Percentiles rank a stretch among this genome's conserved stretches.
phyloP scores from a whole-genome alignment of 345 rosid genomes.

The Gossypium raimondii region DNA sequence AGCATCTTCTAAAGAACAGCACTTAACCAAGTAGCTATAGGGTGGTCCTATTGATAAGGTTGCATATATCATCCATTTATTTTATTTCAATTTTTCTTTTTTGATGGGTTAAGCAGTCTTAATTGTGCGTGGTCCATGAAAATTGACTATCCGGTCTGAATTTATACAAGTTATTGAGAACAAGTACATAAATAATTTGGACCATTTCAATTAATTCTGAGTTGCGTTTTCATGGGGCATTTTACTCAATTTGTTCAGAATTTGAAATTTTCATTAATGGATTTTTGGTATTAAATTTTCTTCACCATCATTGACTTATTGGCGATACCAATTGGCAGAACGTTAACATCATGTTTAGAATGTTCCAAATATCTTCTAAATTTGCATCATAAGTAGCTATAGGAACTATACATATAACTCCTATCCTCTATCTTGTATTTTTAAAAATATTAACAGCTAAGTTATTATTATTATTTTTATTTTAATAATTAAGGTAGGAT shows the following conservation, averaged over 20 bases:
- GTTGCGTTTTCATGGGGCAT: not conserved
- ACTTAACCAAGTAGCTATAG: not conserved
- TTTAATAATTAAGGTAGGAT: too few relatives aligned
- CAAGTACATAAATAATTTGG: not conserved
- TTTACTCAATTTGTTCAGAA: not conserved
- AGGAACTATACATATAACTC: too few relatives aligned
- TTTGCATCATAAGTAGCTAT: too few relatives aligned
- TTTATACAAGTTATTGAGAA: not conserved
- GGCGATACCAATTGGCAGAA: slow-evolving; percentile 32
- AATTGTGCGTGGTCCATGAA: slow-evolving; percentile 29
- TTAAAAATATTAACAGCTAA: too few relatives aligned
- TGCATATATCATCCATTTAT: slow-evolving; percentile 5
- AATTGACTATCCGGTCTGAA: slow-evolving; percentile 29
- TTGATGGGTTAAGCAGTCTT: not conserved
- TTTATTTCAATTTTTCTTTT: not conserved
- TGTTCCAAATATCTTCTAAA: too few relatives aligned
- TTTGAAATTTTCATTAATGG: not conserved
- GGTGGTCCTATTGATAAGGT: not conserved
- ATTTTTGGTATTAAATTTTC: not conserved
- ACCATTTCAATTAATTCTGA: slow-evolving; percentile 7
- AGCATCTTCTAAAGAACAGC: not conserved
- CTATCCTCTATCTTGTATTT: too few relatives aligned
- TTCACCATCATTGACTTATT: not conserved
- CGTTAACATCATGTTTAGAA: slow-evolving; percentile 11
- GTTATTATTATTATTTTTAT: too few relatives aligned